These are phyloP conservation scores for Botrytis paeoniae DNA, from an alignment of 2,329 filamentous ascomycete species.

Conservation along the genomic window DNA sequence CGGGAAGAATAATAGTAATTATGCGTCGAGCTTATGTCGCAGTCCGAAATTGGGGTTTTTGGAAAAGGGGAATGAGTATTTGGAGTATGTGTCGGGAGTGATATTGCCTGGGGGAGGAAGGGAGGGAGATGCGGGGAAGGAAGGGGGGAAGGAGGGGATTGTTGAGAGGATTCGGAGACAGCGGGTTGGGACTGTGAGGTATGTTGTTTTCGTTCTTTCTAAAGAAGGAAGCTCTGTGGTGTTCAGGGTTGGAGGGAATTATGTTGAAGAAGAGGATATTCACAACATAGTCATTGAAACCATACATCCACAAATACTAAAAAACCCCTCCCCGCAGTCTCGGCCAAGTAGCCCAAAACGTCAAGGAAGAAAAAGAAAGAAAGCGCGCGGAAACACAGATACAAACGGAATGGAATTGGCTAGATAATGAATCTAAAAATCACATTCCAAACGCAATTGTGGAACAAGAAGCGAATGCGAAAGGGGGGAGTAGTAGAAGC, in stretches of 20 bases:
- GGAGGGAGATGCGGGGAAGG: not conserved
- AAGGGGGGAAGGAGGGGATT: conserved; percentile 23
- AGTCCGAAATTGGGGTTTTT: conserved; percentile 6
- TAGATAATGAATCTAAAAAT: conserved; percentile 9
- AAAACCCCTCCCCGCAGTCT: not conserved
- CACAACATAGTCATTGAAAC: not conserved
- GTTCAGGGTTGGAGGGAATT: too few relatives aligned
- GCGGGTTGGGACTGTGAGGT: conserved; percentile 18
- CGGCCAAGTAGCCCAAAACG: conserved; percentile 2
- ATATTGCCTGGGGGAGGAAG: not conserved
- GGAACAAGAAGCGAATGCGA: not conserved
- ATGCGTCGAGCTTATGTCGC: not conserved
- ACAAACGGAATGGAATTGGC: not conserved
- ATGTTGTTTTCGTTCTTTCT: not conserved
- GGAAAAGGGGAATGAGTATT: conserved; percentile 9
- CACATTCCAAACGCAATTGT: not conserved
- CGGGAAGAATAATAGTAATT: not conserved
- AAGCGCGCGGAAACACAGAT: not conserved
- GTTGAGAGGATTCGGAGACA: conserved; percentile 31
- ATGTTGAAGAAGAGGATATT: not conserved
- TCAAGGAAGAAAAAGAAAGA: conserved; percentile 1
- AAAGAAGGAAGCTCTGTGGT: accelerated
- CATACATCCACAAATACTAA: not conserved
- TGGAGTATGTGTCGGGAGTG: conserved; percentile 4
- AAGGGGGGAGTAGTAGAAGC: too few relatives aligned